Evolutionary conservation across 345 rosid genomes (phyloP).

Genomic region (Melaleuca quinquenervia): DNA sequence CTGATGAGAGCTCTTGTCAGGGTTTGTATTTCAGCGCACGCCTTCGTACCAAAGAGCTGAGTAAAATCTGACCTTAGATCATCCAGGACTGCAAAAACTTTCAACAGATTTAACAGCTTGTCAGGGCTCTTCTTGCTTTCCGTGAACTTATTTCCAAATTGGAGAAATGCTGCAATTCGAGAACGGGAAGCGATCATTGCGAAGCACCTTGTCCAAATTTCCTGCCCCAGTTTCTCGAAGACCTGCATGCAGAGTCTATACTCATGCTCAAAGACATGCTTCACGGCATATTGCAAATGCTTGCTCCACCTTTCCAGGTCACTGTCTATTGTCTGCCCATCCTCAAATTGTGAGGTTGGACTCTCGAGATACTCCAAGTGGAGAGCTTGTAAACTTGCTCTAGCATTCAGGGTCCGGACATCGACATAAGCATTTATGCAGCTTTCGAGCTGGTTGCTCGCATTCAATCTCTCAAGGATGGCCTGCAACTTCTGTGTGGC

Average conservation of each 20-base stretch:
- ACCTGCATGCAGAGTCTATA: constrained; percentile 33
- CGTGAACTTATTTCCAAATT: constrained; percentile 47
- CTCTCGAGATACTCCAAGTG: constrained; percentile 36
- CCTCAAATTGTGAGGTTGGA: constrained; percentile 28
- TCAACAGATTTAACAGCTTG: constrained; percentile 61
- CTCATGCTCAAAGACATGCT: constrained; percentile 38
- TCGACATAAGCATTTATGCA: constrained; percentile 25
- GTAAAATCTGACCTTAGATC: constrained; percentile 52
- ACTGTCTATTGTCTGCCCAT: constrained; percentile 27
- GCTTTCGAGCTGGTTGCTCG: constrained; percentile 17
- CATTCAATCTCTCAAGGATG: constrained; percentile 27
- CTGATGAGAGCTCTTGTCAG: constrained; percentile 48
- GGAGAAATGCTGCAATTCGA: constrained; percentile 31
- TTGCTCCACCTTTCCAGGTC: constrained; percentile 40
- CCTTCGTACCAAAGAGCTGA: constrained; percentile 40
- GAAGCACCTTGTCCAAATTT: constrained; percentile 29
- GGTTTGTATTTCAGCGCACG: constrained; percentile 41
- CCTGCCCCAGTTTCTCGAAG: constrained; percentile 18
- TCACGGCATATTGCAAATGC: constrained; percentile 42
- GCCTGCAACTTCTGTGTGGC: constrained; percentile 31
- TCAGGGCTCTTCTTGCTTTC: constrained; percentile 46
- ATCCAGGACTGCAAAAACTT: constrained; percentile 46
- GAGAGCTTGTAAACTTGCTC: constrained; percentile 22
- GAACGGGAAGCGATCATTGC: constrained; percentile 41
- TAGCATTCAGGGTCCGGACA: constrained; percentile 24